Base-by-base conservation (phyloP, 352 stramenopile species). In the Globisporangium barbulae region DNA sequence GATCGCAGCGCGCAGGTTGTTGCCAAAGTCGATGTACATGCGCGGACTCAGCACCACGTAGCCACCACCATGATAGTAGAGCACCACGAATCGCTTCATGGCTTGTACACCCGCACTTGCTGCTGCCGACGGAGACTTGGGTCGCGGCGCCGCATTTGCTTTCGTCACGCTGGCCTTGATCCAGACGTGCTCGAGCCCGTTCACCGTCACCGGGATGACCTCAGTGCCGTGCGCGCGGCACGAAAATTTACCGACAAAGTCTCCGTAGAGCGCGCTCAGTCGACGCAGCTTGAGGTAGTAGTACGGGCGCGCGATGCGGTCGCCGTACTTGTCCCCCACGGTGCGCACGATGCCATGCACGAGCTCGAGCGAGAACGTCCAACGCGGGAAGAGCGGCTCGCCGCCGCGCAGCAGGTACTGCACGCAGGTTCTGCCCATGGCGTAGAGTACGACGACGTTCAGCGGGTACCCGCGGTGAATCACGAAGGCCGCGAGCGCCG, bases 171-270 rank as follows among this genome's bases (percentile, higher is more conserved):
- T 35, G 0, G 41, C 4, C 19, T 61, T 61, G 19, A 86, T 56
- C 75, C 78, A 87, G 7, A 83, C 28, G 47, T 83, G 78, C 31
- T 84, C 75, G 15, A 87, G 65, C 0, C 69, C 74, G 37, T 83
- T 78, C 55, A 74, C 64, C 0, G 65, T 47, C 2, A 84, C 65
- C 2, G 58, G 33, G 25, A 72, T 45, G 44, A 79, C 57, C 2
- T 58, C 62, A 1, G 67, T 74, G 10, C 61, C 58, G 53, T 65
- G 53, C 19, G 42, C 39, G 12, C 47, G 58, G 44, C 69, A 68
- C 1, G 70, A 33, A 9, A 75, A 64, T 45, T 61, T 64, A 13
- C 67, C 75, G 1, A 75, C n/a, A 10, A 78, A n/a, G 9, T 64
- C 60, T 0, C 72, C 72, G 0, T 70, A 47, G 3, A 63, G n/a